Base-by-base conservation (phyloP, 257 asterid species). In the Vinca minor region DNA sequence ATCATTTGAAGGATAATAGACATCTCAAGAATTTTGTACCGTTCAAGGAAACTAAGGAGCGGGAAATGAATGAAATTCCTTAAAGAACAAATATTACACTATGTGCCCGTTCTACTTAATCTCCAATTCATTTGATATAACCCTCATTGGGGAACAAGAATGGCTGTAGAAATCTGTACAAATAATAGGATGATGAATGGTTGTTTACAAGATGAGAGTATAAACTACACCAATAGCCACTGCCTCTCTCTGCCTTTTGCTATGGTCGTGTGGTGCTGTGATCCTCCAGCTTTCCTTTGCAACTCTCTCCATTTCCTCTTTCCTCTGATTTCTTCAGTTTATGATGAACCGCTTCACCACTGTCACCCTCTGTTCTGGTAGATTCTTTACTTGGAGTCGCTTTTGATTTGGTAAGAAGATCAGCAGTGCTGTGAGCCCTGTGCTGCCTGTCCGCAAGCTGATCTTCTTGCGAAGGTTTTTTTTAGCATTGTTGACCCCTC, bases 171-270 rank as follows among this genome's bases (percentile, higher is more conserved):
- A 9, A 56, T 56, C 41, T 56, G 62, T 56, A 56, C 62, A 44
- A 44, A 44, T 15, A 44, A 44, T 44, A 14, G 49, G 49, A 44
- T 44, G 20, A n/a, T 29, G 41, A 34, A 10, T n/a, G 11, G 39
- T 14, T 13, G 56, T 50, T 23, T 50, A 50, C 32, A 3, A 31
- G 11, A 20, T n/a, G n/a, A 5, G n/a, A n/a, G 9, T 20, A 34
- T 28, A 66, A 25, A 3, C n/a, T n/a, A n/a, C n/a, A n/a, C 38
- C 38, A 34, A 34, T 11, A 20, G 18, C 58, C 35, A 14, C 66
- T 67, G 74, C 55, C 74, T 74, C 44, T 57, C 63, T 57, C 71
- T 62, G 59, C 65, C 61, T 74, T n/a, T 70, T 46, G 4, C 38
- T 34, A 34, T 7, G 7, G n/a, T n/a, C 7, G 38, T n/a, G n/a